Conservation (phyloP, 257 asterid genomes). For the Solanum ossicruentum region DNA sequence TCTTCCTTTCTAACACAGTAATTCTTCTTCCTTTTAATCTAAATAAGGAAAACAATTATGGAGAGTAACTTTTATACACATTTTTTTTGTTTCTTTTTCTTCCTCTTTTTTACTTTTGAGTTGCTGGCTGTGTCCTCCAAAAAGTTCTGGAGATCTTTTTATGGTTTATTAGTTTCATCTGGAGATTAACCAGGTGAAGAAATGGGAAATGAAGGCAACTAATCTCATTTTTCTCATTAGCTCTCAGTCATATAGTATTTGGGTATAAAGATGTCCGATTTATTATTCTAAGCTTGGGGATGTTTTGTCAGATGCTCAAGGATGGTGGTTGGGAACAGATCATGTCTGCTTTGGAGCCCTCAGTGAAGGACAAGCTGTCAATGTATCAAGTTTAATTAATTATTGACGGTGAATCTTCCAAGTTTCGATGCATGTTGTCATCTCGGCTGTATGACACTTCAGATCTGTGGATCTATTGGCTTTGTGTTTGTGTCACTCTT, state of each 20-base stretch:
- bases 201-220: not conserved
- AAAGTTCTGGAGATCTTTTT: not conserved
- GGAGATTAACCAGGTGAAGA: not conserved
- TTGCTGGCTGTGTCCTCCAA: not conserved
- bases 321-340: conserved; percentile 87
- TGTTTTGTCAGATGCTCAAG: conserved; percentile 59
- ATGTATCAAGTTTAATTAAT: conserved; percentile 38
- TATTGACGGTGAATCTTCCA: not conserved
- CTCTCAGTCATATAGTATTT: not conserved
- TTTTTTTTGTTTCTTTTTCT: not conserved
- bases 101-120: not conserved
- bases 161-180: not conserved
- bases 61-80: not conserved
- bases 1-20: not conserved
- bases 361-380: conserved; percentile 51
- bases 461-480: not conserved
- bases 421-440: not conserved
- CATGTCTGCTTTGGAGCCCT: conserved; percentile 74
- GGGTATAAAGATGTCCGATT: not conserved
- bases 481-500: not conserved
- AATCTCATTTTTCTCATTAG: not conserved
- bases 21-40: not conserved
- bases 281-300: not conserved
- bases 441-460: not conserved
- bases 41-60: not conserved